Evolutionary conservation across 1,284 basidiomycete species (phyloP).

Genomic region (Pseudozyma sp.): DNA sequence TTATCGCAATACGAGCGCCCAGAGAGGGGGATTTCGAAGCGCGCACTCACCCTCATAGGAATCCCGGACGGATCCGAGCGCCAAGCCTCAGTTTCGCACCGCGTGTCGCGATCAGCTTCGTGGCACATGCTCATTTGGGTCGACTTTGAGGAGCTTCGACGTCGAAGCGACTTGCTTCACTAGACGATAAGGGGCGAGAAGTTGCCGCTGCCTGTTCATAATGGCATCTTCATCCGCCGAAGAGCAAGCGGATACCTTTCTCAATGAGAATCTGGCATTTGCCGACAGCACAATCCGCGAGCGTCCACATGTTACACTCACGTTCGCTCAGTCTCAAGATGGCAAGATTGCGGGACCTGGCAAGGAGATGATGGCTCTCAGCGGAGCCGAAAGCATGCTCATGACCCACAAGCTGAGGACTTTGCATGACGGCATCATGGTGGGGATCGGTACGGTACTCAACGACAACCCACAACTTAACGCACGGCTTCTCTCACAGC

Average conservation of each 20-base stretch:
- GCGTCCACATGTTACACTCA: conserved; percentile 76
- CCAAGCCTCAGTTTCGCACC: not conserved
- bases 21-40: no score
- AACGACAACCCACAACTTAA: conserved; percentile 95
- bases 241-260: conserved; percentile 22
- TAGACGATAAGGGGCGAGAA: not conserved
- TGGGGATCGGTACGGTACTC: conserved; percentile 88
- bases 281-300: not conserved
- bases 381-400: conserved; percentile 85
- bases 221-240: conserved; percentile 8
- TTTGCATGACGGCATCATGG: conserved; percentile 90
- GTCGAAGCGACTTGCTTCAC: not conserved
- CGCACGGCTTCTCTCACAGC: conserved; percentile 64
- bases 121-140: not conserved
- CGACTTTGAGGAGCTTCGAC: not conserved
- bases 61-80: not conserved
- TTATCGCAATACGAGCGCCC: no score
- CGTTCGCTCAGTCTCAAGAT: conserved; percentile 95
- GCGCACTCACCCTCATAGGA: no score
- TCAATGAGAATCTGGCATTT: conserved; percentile 14
- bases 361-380: conserved; percentile 82
- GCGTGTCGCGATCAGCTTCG: no score
- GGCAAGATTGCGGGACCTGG: conserved; percentile 85
- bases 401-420: conserved; percentile 88
- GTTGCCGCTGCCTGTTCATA: not conserved